Conservation (phyloP, 176 grass and related monocot species). For the Aegilops sharonensis region DNA sequence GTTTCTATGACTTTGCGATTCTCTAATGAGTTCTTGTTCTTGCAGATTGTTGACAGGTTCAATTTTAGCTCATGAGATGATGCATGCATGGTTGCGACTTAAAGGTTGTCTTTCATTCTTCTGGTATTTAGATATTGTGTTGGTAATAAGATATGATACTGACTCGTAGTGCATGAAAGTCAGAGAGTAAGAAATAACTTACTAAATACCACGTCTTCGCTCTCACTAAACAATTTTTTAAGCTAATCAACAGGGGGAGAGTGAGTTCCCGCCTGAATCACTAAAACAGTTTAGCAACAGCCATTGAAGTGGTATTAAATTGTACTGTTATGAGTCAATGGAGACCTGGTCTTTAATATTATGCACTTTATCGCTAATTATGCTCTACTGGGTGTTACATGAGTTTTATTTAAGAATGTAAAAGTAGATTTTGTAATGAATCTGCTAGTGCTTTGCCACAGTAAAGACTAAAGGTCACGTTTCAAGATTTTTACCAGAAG, state of each 20-base stretch:
- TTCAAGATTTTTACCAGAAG: no score
- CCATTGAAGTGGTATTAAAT: no score
- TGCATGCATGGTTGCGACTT: constrained; percentile 91
- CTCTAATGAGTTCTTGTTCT: constrained; percentile 26
- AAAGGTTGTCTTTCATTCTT: constrained; percentile 55
- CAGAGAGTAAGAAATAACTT: background rate
- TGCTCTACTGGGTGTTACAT: background rate
- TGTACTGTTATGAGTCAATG: no score
- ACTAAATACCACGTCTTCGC: background rate
- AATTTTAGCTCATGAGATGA: constrained; percentile 97
- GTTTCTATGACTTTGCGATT: background rate
- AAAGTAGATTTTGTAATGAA: background rate
- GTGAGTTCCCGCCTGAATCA: no score
- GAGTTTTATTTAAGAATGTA: background rate
- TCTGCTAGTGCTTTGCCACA: background rate
- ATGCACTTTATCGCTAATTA: background rate
- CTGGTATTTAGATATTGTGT: background rate
- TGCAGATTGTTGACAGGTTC: constrained; percentile 86
- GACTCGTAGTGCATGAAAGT: background rate
- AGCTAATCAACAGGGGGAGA: no score
- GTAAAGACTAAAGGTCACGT: background rate
- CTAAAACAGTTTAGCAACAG: background rate
- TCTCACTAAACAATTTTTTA: no score
- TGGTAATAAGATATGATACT: background rate
- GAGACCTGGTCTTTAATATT: no score